phyloP scores from a whole-genome alignment of 2,329 filamentous ascomycete genomes.

The Xylariales sp. region DNA sequence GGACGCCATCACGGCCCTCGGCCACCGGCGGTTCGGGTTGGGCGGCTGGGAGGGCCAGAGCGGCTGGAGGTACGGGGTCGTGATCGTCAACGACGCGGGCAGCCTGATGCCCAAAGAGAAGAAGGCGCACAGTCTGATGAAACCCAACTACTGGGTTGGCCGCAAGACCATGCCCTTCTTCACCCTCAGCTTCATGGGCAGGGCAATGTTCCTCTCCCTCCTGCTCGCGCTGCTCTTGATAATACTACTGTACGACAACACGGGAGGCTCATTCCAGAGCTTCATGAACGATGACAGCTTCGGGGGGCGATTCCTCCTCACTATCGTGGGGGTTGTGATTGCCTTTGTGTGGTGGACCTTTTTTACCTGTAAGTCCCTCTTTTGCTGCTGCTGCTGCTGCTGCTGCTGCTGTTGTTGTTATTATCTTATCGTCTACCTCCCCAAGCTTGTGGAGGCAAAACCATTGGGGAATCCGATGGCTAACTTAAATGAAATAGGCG shows the following conservation, averaged over 20 bases:
- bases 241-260: constrained; percentile 23
- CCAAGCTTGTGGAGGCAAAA: too few species aligned
- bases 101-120: constrained; percentile 8
- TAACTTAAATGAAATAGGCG: constrained; percentile 28
- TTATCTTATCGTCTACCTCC: too few species aligned
- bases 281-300: constrained; percentile 26
- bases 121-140: constrained; percentile 6
- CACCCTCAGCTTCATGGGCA: constrained; percentile 19
- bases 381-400: too few species aligned
- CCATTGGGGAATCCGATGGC: too few species aligned
- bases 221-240: constrained; percentile 17
- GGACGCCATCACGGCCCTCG: constrained; percentile 19
- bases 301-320: constrained; percentile 31
- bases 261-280: constrained; percentile 11
- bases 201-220: constrained; percentile 17
- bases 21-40: constrained; percentile 14
- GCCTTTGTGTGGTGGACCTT: constrained; percentile 29
- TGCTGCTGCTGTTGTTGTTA: too few species aligned
- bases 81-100: constrained; percentile 13
- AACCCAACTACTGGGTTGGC: background rate
- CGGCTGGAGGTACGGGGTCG: constrained; percentile 16
- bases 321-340: constrained; percentile 26
- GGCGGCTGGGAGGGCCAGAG: constrained; percentile 15
- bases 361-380: constrained; percentile 24
- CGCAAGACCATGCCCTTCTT: constrained; percentile 18